Percentiles rank a stretch among this genome's conserved stretches.
These are phyloP conservation scores for Pistacia integerrima DNA, from an alignment of 345 rosid genomes.

Conservation along the genomic window DNA sequence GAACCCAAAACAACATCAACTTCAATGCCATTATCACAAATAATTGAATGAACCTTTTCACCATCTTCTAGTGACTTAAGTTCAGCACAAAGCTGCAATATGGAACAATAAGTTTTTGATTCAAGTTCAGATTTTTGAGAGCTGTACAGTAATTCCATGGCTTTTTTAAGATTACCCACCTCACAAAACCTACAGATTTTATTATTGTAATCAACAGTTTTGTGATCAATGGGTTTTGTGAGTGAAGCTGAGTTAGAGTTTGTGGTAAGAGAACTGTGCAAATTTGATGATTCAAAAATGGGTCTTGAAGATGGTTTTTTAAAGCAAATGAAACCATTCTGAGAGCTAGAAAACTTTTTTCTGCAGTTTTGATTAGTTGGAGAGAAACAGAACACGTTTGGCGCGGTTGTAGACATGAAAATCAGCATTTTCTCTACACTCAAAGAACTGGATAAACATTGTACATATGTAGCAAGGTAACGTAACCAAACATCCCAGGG, in stretches of 20 bases:
- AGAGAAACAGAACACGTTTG: slow-evolving; percentile 25
- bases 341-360: slow-evolving; percentile 21
- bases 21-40: slow-evolving; percentile 35
- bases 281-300: slow-evolving; percentile 16
- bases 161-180: slow-evolving; percentile 42
- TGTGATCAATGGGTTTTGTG: slow-evolving; percentile 14
- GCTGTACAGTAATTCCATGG: slow-evolving; percentile 44
- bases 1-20: slow-evolving; percentile 55
- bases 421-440: slow-evolving; percentile 19
- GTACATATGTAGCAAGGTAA: no score
- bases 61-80: slow-evolving; percentile 45
- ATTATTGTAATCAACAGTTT: slow-evolving; percentile 30
- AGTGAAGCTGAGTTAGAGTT: slow-evolving; percentile 24
- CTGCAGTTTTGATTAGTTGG: slow-evolving; percentile 19
- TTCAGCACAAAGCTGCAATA: slow-evolving; percentile 71
- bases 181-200: slow-evolving; percentile 41
- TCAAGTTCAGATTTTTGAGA: slow-evolving; percentile 38
- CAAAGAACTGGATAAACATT: neutral
- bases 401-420: slow-evolving; percentile 37
- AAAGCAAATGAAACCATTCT: slow-evolving; percentile 17
- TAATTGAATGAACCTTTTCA: slow-evolving; percentile 50
- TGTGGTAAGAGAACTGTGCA: slow-evolving; percentile 20
- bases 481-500: neutral
- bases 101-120: slow-evolving; percentile 44
- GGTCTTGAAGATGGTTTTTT: slow-evolving; percentile 32